Evolutionary conservation across 352 stramenopile genomes (phyloP), one percentile per base, ranked within the genome.

Genomic region (Pythium aquatile): DNA sequence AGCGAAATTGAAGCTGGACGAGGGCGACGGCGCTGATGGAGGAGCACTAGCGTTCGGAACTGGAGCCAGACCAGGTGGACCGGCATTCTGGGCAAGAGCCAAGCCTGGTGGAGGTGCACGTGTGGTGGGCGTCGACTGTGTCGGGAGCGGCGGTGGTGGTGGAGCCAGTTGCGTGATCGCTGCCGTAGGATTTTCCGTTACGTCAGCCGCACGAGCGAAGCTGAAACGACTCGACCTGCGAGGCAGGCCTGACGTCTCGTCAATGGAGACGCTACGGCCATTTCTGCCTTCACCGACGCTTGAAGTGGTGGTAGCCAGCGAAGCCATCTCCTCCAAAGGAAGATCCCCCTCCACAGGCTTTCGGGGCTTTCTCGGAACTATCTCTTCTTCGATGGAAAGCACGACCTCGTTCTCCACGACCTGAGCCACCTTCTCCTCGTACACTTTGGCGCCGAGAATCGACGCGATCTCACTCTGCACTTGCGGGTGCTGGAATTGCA

Each of bases 391-490:
- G 17, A 85, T 62, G 2, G 77, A 84, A 16, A 94, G 42, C 1
- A 92, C 60, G 13, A 92, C 63, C 30, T 94, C 85, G 8, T 69
- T 55, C 28, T 84, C 67, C 11, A 77, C 53, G 13, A 73, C 61
- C 0, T 88, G 75, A 8, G 86, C 78, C 40, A 86, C 67, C 13
- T 80, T 66, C 47, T 90, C 76, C 28, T 85, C 78, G 3, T 85
- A 54, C n/a, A 54, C 49, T 20, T 80, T 63, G 5, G 73, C 55
- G 6, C 78, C 75, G 14, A 94, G 44, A 53, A 90, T 76, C 28
- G 29, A 11, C 2, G 73, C 63, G 0, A 91, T 56, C 35, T 74
- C 68, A 7, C 72, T 60, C 61, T 91, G 77, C 5, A 75, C 48
- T 2, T 59, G 49, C 24, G 74, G 66, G 6, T 92, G 81, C 46